A percentile compares a stretch with the other conserved stretches of the same genome.
These are phyloP conservation scores for Sclerotinia sclerotiorum DNA, from an alignment of 2,329 filamentous ascomycete genomes.

Conservation along the genomic window DNA sequence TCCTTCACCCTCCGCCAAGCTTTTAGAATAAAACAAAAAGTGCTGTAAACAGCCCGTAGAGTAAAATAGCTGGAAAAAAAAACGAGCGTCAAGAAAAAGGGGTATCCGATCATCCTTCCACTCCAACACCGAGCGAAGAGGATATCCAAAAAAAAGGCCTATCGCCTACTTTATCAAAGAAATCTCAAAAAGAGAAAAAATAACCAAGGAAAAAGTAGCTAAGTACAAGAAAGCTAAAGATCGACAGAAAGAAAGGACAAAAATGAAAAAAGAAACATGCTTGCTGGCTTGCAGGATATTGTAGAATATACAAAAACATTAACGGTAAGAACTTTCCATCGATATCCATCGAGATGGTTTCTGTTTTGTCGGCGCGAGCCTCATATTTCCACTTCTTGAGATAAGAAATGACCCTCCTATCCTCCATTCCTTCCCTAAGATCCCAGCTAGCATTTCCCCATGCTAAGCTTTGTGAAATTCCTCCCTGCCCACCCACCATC, in stretches of 20 bases:
- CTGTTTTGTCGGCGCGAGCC: conserved; percentile 9
- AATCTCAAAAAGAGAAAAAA: not conserved
- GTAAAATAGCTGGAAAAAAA: not conserved
- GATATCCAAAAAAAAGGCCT: not conserved
- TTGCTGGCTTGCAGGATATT: conserved; percentile 1
- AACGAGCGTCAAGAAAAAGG: conserved; percentile 10
- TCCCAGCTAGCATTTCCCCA: conserved; percentile 4
- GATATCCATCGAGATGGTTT: not conserved
- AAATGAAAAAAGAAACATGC: not conserved
- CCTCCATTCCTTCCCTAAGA: not conserved
- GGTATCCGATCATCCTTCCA: conserved; percentile 10
- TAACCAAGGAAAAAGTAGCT: conserved; percentile 2
- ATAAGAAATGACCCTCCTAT: not conserved
- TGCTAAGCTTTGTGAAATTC: conserved; percentile 13
- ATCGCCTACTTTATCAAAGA: not conserved
- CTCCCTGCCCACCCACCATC: not conserved
- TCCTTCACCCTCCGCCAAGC: too few relatives aligned
- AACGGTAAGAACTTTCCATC: not conserved
- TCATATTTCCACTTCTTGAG: not conserved
- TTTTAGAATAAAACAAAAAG: conserved; percentile 6
- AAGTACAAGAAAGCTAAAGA: not conserved
- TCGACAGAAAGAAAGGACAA: not conserved
- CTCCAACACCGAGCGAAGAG: conserved; percentile 9
- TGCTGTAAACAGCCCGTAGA: not conserved
- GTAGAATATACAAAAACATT: conserved; percentile 14